Evolutionary conservation across 2,329 filamentous ascomycete species (phyloP), one percentile per base, ranked within the genome.

Genomic region (Fusarium chlamydosporum): DNA sequence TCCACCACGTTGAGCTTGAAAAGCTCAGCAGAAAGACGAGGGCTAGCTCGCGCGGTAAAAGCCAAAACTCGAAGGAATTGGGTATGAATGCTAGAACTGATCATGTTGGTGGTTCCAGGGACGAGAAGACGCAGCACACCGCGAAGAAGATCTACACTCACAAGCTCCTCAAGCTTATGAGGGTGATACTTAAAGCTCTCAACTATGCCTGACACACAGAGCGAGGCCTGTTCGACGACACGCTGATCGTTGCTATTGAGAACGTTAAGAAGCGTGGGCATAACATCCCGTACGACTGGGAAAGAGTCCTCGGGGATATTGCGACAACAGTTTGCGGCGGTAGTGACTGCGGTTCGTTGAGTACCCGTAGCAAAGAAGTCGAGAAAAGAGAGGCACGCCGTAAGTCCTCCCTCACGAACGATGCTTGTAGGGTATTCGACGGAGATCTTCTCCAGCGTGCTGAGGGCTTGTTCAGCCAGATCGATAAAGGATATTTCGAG

Each of bases 341-440:
- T 99, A 4, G 94, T 98, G 9, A 99, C 96, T 8, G 96, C 96
- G 15, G 95, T 97, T 70, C 96, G 89, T 80, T 99, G 96, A 3
- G 96, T 98, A 79, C 95, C 96, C 0, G 96, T 99, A 16, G 95
- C 92, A 75, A 99, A 99, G 81, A 99, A 99, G 77, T 99, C 96
- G 60, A 99, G 87, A 77, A 96, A 98, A 0, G 93, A 96, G 69
- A 99, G 82, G 76, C 96, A 99, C n/a, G 96, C 96, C 2, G 93
- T 97, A 67, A 99, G 84, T 12, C 96, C 96, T 48, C 96, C 96
- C 81, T 98, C 96, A 52, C 94, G 92, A 43, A 99, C 96, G 72
- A 99, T 99, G 57, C 93, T 94, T 6, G 92, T 90, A 2, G 96
- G 96, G 76, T 97, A 99, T 76, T 99, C 96, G 58, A 95, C 89